These are phyloP conservation scores for Kingdonia uniflora DNA, from an alignment of 164 flowering plant species.

Conservation along the genomic window DNA sequence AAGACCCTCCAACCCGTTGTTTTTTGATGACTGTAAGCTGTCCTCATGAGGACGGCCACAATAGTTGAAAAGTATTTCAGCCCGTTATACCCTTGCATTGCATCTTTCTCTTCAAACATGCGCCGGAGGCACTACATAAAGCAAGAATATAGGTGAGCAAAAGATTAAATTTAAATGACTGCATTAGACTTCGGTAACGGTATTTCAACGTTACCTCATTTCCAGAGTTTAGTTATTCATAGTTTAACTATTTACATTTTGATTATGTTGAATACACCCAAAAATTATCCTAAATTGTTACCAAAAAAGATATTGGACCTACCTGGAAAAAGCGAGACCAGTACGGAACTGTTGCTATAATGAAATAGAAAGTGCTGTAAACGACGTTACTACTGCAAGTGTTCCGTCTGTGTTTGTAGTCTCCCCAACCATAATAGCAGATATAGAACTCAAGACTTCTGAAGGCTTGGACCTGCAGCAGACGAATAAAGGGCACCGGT, in stretches of 20 bases:
- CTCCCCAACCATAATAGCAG: constrained; percentile 71
- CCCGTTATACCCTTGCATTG: too few relatives aligned
- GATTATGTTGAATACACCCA: too few relatives aligned
- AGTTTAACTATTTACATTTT: too few relatives aligned
- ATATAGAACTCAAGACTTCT: constrained; percentile 58
- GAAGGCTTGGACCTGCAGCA: constrained; percentile 60
- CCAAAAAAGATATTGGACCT: neutral
- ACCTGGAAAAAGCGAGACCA: constrained; percentile 27
- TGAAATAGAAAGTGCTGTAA: constrained; percentile 23
- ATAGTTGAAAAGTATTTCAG: too few relatives aligned
- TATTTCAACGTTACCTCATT: too few relatives aligned
- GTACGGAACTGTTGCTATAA: constrained; percentile 20
- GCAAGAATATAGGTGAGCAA: too few relatives aligned
- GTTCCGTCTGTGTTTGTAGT: constrained; percentile 32
- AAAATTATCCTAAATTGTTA: too few relatives aligned
- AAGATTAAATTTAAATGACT: too few relatives aligned
- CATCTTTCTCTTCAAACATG: constrained; percentile 51
- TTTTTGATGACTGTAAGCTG: constrained; percentile 31
- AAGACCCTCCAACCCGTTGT: constrained; percentile 33
- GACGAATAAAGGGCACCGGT: neutral
- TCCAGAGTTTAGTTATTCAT: too few relatives aligned
- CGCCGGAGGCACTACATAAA: constrained; percentile 56
- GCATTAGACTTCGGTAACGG: too few relatives aligned
- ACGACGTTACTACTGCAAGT: constrained; percentile 21
- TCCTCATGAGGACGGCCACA: too few relatives aligned